Conservation (phyloP, 768 basidiomycete species). For the Kwoniella shandongensis region DNA sequence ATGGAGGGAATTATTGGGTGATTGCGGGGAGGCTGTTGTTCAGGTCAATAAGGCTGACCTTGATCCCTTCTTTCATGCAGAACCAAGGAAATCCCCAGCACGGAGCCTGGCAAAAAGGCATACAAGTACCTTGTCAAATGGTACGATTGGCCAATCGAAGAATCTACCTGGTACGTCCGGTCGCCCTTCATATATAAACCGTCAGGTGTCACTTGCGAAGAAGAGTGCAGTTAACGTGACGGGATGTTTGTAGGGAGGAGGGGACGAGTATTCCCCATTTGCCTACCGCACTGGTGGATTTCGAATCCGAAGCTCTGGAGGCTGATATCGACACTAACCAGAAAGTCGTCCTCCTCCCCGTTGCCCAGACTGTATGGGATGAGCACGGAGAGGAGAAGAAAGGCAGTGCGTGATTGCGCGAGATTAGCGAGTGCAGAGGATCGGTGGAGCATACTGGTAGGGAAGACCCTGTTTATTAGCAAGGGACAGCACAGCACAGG, state of each 20-base stretch:
- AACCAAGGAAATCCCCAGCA: conserved; percentile 1
- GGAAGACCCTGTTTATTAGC: too few relatives aligned
- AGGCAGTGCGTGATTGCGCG: too few relatives aligned
- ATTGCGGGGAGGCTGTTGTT: too few relatives aligned
- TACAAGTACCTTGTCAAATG: conserved; percentile 7
- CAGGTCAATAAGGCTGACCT: too few relatives aligned
- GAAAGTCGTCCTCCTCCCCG: conserved; percentile 7
- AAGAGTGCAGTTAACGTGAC: background rate
- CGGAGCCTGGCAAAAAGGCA: background rate
- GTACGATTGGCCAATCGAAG: background rate
- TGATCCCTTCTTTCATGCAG: conserved; percentile 7
- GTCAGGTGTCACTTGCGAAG: background rate
- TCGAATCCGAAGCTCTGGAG: background rate
- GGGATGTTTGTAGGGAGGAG: background rate
- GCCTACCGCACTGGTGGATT: background rate
- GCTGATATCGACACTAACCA: background rate
- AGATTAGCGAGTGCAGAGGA: too few relatives aligned
- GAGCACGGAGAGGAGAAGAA: conserved; percentile 2
- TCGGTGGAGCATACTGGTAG: too few relatives aligned
- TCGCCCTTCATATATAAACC: background rate
- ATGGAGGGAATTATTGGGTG: conserved; percentile 12
- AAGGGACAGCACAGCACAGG: too few relatives aligned
- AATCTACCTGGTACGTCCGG: conserved; percentile 7
- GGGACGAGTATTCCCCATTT: background rate
- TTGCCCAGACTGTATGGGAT: conserved; percentile 12